Conservation (phyloP, 805 yeast species). For the Ogataea zsoltii region DNA sequence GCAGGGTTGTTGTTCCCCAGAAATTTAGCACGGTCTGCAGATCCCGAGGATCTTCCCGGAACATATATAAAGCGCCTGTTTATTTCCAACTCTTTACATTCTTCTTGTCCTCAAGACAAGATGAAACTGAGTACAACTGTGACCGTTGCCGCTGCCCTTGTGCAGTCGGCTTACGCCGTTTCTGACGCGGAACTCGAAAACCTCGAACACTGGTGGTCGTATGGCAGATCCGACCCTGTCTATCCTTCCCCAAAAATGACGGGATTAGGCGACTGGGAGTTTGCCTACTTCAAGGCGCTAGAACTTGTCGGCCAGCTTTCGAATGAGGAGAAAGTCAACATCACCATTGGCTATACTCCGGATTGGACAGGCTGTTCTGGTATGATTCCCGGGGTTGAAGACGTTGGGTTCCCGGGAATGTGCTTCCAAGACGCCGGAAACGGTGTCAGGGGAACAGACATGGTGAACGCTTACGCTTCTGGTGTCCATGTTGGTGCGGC, state of each 20-base stretch:
- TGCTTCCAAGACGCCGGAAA: conserved; percentile 66
- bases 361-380: conserved; percentile 29
- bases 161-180: neutral
- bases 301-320: conserved; percentile 59
- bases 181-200: conserved; percentile 5
- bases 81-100: too few species aligned
- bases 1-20: too few species aligned
- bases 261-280: conserved; percentile 47
- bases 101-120: too few species aligned
- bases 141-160: neutral
- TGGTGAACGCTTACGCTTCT: conserved; percentile 56
- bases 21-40: too few species aligned
- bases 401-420: conserved; percentile 52
- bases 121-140: too few species aligned
- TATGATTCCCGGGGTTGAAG: conserved; percentile 63
- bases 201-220: conserved; percentile 19
- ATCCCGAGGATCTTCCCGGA: too few species aligned
- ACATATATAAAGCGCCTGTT: too few species aligned
- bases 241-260: conserved; percentile 20
- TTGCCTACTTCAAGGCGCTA: conserved; percentile 56
- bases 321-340: conserved; percentile 57
- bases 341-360: conserved; percentile 49
- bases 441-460: conserved; percentile 59
- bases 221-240: conserved; percentile 20
- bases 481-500: conserved; percentile 61